Evolutionary conservation across 169 alveolate species (phyloP), one percentile per base, ranked within the genome.

Genomic region (Eimeria brunetti): DNA sequence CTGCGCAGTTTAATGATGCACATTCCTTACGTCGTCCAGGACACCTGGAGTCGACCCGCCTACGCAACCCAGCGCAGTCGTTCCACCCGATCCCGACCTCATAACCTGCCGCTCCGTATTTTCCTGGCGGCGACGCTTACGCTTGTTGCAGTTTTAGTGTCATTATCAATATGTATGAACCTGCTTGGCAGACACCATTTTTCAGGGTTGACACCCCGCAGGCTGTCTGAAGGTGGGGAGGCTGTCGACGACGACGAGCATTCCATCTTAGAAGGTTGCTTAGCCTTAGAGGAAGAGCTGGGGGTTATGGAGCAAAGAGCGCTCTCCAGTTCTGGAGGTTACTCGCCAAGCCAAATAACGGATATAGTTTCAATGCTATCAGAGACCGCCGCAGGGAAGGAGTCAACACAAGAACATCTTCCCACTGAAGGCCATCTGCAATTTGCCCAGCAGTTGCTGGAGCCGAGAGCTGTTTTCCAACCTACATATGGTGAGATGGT

Each of bases 261-360:
- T 33, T 33, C 53, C 30, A 36, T 71, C 51, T 18, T 71, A 67
- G 78, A 67, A n/a, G 78, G 22, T 3, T 67, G 78, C 33, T 67
- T 67, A 22, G 78, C 6, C 4, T 67, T 67, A 24, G 78, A 67
- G 49, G 22, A 14, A 12, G 78, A 67, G 20, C 5, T 67, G 78
- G 78, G 78, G 78, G 22, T 67, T 67, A 7, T 67, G 44, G 49
- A 67, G 78, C 27, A 67, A 33, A 67, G 78, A 33, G 78, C 78
- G 2, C 1, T 20, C 0, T 67, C 81, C 8, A 38, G 81, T 0
- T 71, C 81, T 71, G 14, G 16, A 33, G 36, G 30, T 71, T 8
- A 71, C 81, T 33, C 53, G 27, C 14, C 81, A 71, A 0, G 33
- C 30, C 81, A 53, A 30, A 14, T 71, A 38, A 4, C 14, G 12